Base-by-base conservation (phyloP, 257 asterid species). In the Salvia splendens region DNA sequence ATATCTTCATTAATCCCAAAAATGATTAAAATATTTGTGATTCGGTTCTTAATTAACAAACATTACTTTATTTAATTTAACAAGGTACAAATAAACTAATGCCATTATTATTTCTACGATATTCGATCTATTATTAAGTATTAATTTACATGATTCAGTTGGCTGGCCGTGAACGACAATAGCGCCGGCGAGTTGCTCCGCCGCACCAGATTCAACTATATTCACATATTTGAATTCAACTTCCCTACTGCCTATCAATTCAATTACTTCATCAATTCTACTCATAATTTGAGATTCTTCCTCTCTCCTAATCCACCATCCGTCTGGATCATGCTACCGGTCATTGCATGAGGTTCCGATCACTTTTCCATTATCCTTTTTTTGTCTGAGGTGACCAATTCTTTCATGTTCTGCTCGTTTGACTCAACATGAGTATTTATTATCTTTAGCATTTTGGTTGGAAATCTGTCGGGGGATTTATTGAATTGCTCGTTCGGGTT, bases 171-270 rank as follows among this genome's bases (percentile, higher is more conserved):
- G 61, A 67, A 32, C n/a, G 71, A 46, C 57, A 20, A 38, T 63
- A 43, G 52, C 65, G 56, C 78, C 75, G 81, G 72, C 72, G 74
- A 75, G 40, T 64, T 72, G 50, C 45, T 76, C 75, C 71, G 75
- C 78, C 77, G 67, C 67, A 43, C 45, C 14, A 50, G 40, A 15
- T 30, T 56, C 71, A n/a, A 33, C 8, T 52, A 36, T 2, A 12
- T 69, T 79, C 74, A 64, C 52, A 38, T 58, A 46, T 48, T 68
- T 54, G 66, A 32, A 35, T 42, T 20, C 61, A 28, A 43, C 45
- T 65, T 49, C 14, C 17, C 57, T 49, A 51, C 48, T 64, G 40
- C 40, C 77, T 66, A 10, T 51, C 48, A 43, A 48, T 12, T 63
- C 60, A 58, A 55, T 30, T 41, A 47, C 5, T 17, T 53, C 41